Conservation (phyloP, 2,329 filamentous ascomycete species). For the Rutstroemia sp. region DNA sequence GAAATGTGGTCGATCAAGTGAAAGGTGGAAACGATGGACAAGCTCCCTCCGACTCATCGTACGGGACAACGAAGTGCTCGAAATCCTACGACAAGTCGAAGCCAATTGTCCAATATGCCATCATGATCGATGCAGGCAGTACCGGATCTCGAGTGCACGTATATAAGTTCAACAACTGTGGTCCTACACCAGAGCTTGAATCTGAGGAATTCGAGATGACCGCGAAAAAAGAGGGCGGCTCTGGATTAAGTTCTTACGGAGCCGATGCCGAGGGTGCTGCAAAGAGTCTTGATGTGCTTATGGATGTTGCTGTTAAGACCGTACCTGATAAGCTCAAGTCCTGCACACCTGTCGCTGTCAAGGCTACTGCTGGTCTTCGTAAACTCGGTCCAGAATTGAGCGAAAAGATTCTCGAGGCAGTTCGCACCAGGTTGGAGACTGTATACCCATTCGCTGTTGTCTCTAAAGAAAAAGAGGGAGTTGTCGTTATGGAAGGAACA, state of each 20-base stretch:
- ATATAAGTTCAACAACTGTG: constrained; percentile 99
- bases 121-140: constrained; percentile 98
- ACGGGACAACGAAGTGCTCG: constrained; percentile 68
- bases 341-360: constrained; percentile 95
- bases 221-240: constrained; percentile 68
- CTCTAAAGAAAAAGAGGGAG: constrained; percentile 73
- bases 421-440: constrained; percentile 75
- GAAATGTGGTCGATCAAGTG: constrained; percentile 12
- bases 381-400: constrained; percentile 77
- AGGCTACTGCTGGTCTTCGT: constrained; percentile 90
- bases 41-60: constrained; percentile 50
- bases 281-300: constrained; percentile 77
- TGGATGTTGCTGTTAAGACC: constrained; percentile 75
- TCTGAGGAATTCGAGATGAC: constrained; percentile 91
- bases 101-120: constrained; percentile 91
- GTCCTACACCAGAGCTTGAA: constrained; percentile 88
- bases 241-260: constrained; percentile 75
- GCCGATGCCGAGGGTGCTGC: constrained; percentile 82
- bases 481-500: constrained; percentile 95
- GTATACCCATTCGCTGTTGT: constrained; percentile 94
- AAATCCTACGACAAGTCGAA: constrained; percentile 81
- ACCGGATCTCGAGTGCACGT: constrained; percentile 97
- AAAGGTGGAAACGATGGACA: constrained; percentile 38
- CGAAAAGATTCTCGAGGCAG: constrained; percentile 76
- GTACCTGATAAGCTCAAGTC: constrained; percentile 84